phyloP scores from a whole-genome alignment of 345 rosid species.

The Hypericum perforatum region DNA sequence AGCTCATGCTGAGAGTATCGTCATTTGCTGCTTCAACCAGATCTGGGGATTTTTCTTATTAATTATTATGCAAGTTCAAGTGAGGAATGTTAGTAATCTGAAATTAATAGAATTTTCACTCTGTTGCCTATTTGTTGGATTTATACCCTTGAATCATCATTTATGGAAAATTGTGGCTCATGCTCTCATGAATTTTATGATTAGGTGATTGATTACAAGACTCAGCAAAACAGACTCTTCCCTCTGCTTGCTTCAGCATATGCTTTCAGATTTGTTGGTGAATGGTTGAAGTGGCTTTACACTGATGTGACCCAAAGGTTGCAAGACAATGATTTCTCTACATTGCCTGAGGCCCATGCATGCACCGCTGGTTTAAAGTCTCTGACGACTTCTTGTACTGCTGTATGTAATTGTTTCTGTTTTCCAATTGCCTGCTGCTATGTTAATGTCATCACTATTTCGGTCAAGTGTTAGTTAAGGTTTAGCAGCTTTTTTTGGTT shows the following conservation, averaged over 20 bases:
- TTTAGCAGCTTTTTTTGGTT: no score
- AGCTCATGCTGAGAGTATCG: no score
- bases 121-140: no score
- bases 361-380: conserved; percentile 99
- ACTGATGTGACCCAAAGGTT: conserved; percentile 79
- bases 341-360: conserved; percentile 95
- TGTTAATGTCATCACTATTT: neutral
- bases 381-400: conserved; percentile 81
- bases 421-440: neutral
- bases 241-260: conserved; percentile 99
- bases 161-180: neutral
- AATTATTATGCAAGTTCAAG: no score
- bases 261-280: conserved; percentile 95
- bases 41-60: no score
- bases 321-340: conserved; percentile 83
- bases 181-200: no score
- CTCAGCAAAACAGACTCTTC: conserved; percentile 92
- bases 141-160: no score
- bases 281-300: conserved; percentile 95
- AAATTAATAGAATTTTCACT: no score
- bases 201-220: conserved; percentile 94
- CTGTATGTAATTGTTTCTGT: conserved; percentile 44
- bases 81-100: no score
- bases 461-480: neutral
- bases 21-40: no score